Evolutionary conservation across 352 stramenopile species (phyloP), one percentile per base, ranked within the genome.

Genomic region (Lagenidium sp.): DNA sequence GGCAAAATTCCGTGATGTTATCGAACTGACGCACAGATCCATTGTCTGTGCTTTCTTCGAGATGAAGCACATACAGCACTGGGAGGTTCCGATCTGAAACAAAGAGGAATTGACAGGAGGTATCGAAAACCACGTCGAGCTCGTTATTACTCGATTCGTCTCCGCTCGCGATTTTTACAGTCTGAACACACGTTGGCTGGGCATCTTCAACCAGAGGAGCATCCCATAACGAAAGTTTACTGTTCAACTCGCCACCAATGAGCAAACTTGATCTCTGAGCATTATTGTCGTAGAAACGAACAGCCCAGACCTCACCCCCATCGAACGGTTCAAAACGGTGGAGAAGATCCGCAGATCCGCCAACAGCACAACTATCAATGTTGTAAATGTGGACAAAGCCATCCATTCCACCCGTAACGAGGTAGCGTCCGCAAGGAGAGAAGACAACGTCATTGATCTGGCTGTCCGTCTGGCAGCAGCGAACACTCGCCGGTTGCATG

Each of bases 371-470:
- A 19, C 56, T 62, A 6, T 66, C 63, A 19, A 88, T 57, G 38
- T 68, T 67, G 57, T 90, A 92, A 7, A 92, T 68, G 60, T 88
- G 76, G 25, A 92, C 80, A 41, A 85, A 73, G 1, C 79, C 79
- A 57, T 92, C 79, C 21, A 57, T 79, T 3, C 77, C 72, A 47
- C 70, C 79, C 12, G 76, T 87, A 26, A 92, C 41, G 22, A 92
- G 50, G 22, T 65, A 62, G 16, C 78, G 62, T 6, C 51, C 79
- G 26, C 62, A 66, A 7, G 64, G 62, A 6, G 76, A 81, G 46
- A 92, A 89, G n/a, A 71, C 61, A 7, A 85, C 66, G 43, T 89
- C 79, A 45, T 89, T 84, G 40, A 92, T 85, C 50, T 82, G 61
- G 19, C 67, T 68, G 35, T 68, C 56, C 19, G 74, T 80, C 39